Base-by-base conservation (phyloP, 208 protist genomes). In the Trypanosoma conorhini region DNA sequence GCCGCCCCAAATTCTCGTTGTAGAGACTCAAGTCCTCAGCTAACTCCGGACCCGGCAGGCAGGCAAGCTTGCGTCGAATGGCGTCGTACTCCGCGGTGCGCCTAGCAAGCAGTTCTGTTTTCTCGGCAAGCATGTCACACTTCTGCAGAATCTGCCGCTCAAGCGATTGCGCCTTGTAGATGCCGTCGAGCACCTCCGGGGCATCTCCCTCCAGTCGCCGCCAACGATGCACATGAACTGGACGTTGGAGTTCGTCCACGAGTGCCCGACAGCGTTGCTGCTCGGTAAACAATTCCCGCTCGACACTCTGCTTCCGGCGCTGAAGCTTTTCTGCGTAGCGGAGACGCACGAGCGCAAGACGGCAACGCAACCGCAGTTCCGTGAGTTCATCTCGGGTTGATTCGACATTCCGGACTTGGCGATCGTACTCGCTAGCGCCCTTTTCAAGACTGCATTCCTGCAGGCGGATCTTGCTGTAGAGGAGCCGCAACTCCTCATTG, bases 151-250 rank as follows among this genome's bases (percentile, higher is more conserved):
- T 83, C 31, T 98, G 85, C 56, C 87, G 92, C 82, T 99, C 98
- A 22, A 99, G 77, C n/a, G 95, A 93, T 44, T 99, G 97, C 9
- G 99, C 98, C 79, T 99, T 99, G 66, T 98, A 94, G 21, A 99
- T 82, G 44, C 98, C 94, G 63, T 99, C 98, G 60, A 97, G 89
- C 28, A 96, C 75, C 26, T 91, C 82, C 8, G 98, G 98, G 56
- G 98, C 96, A 52, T 88, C 96, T 42, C 97, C 98, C 62, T 99
- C 97, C 15, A 99, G 78, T 56, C 93, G 93, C 40, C 98, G 86
- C 98, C 99, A 99, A 58, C 98, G 80, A 82, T 99, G 98, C 24
- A 99, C 91, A 80, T 99, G 99, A 73, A 99, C 97, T 21, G 98
- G 98, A 42, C 96, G 98, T 79, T 98, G 81, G 2, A 99, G 82